Evolutionary conservation across 352 stramenopile genomes (phyloP), one percentile per base, ranked within the genome.

Genomic region (Globisporangium cederbergense): DNA sequence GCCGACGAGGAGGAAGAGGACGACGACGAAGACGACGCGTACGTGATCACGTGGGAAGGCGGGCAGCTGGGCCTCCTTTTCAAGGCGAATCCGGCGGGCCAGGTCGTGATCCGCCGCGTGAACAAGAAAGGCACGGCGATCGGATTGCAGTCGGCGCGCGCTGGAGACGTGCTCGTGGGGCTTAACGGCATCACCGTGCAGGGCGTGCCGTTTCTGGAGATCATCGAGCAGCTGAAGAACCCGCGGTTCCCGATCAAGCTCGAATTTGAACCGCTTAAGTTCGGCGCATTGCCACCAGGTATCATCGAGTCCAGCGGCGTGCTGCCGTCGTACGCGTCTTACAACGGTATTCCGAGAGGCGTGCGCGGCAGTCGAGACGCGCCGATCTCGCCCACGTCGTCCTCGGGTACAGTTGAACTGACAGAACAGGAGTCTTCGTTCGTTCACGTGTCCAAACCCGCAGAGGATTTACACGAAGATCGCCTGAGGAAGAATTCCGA

Each of bases 1-100:
- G 46, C 60, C 6, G 65, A 58, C 22, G 66, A 85, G 6, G 75
- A 85, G 6, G 75, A 82, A 0, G 70, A 78, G 3, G 74, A 86
- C 9, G 81, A 88, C 1, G 81, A 88, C 2, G 79, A 89, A 2
- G 84, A 91, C 30, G 79, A 91, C 43, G 69, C 65, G 40, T 93
- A 93, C 65, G 77, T 82, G 50, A 83, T 93, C 46, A 83, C 71
- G 47, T 93, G 85, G 85, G 70, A 77, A 45, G 72, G 74, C 54
- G 85, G 85, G 0, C 80, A 84, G 52, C 72, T 93, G 2, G 85
- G 85, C 0, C 67, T 93, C 14, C 74, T 93, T 2, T 93, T 93
- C 73, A 91, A 90, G 60, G 76, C 71, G 11, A 78, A 78, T 38
- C 68, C 74, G 0, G 72, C 68, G 25, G 82, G 78, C 3, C 66